phyloP scores from a whole-genome alignment of 2,329 filamentous ascomycete genomes.

The Nothophoma quercina region DNA sequence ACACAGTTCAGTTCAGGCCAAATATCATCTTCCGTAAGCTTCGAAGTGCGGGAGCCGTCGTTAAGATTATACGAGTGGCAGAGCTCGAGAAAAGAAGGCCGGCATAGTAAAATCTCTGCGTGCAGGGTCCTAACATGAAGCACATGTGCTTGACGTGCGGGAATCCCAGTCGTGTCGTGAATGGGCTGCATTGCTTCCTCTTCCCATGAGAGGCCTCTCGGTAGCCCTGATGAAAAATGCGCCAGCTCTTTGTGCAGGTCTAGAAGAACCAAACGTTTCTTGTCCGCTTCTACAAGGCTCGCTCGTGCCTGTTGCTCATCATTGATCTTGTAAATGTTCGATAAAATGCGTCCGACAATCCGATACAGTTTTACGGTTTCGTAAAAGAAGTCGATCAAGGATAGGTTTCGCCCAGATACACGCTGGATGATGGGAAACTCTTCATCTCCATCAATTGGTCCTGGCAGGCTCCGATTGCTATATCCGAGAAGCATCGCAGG shows the following conservation, averaged over 20 bases:
- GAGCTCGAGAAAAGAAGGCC: neutral
- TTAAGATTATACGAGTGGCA: neutral
- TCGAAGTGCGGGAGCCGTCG: too few species aligned
- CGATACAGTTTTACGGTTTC: conserved; percentile 13
- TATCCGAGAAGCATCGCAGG: conserved; percentile 17
- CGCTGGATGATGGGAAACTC: neutral
- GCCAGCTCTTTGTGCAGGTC: conserved; percentile 3
- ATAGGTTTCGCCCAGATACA: too few species aligned
- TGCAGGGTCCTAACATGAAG: conserved; percentile 16
- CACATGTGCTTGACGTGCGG: conserved; percentile 14
- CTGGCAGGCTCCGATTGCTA: conserved; percentile 2
- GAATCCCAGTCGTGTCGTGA: neutral
- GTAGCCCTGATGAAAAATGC: neutral
- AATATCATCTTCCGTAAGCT: neutral
- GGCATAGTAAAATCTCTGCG: conserved; percentile 4
- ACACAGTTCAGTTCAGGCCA: neutral
- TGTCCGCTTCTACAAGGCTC: neutral
- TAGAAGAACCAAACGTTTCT: neutral
- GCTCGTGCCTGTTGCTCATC: neutral
- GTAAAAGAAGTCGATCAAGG: conserved; percentile 13
- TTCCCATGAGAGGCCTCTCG: neutral
- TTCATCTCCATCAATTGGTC: neutral
- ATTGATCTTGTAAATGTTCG: conserved; percentile 13
- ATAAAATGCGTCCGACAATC: conserved; percentile 11
- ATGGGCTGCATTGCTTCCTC: neutral